Percentiles rank a stretch among this genome's conserved stretches.
phyloP scores from a whole-genome alignment of 2,329 filamentous ascomycete genomes.

The Penicillium sclerotigenum region DNA sequence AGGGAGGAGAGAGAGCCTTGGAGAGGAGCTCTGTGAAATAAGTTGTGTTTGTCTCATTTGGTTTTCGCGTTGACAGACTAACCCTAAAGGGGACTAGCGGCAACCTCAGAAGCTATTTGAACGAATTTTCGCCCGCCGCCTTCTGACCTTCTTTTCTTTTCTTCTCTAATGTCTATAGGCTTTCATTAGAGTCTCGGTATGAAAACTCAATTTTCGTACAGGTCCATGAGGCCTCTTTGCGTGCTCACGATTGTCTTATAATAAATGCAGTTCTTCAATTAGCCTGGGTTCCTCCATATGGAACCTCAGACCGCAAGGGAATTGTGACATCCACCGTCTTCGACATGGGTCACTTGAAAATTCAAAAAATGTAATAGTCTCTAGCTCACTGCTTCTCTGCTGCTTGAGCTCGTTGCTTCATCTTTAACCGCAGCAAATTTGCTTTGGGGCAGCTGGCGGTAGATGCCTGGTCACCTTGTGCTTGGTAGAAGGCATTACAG shows the following conservation, averaged over 20 bases:
- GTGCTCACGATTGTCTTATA: conserved; percentile 99
- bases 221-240: conserved; percentile 77
- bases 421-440: conserved; percentile 73
- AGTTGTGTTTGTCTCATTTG: conserved; percentile 33
- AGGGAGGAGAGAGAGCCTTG: conserved; percentile 16
- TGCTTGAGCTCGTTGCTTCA: conserved; percentile 66
- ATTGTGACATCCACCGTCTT: conserved; percentile 42
- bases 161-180: conserved; percentile 64
- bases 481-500: conserved; percentile 82
- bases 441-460: conserved; percentile 84
- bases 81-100: conserved; percentile 33
- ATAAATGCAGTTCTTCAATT: conserved; percentile 69
- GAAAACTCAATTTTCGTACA: conserved; percentile 91
- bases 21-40: conserved; percentile 16
- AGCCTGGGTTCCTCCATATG: conserved; percentile 58
- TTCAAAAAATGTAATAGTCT: conserved; percentile 4
- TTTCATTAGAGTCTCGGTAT: conserved; percentile 99
- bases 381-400: conserved; percentile 14
- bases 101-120: conserved; percentile 30
- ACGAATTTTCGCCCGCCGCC: conserved; percentile 30
- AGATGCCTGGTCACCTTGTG: conserved; percentile 70
- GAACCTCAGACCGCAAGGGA: conserved; percentile 52
- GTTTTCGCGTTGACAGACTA: conserved; percentile 35
- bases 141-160: conserved; percentile 50
- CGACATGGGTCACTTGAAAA: conserved; percentile 2